Conservation (phyloP, 345 rosid genomes). For the Euclidium syriacum region DNA sequence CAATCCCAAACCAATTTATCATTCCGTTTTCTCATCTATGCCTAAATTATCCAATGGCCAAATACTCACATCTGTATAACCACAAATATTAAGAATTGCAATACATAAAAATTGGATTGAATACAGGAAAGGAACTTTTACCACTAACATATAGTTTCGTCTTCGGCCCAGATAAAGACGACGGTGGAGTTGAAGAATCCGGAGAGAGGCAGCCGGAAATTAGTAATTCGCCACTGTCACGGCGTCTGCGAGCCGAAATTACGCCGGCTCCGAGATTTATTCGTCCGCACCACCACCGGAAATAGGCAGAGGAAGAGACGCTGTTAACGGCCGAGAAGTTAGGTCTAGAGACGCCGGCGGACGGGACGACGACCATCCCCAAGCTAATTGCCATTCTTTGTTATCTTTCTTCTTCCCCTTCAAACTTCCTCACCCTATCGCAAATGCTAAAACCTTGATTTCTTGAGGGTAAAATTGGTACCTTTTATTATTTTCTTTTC, state of each 20-base stretch:
- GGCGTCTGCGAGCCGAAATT: neutral
- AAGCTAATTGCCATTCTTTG: constrained; percentile 16
- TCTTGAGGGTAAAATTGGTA: neutral
- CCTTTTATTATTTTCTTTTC: no score
- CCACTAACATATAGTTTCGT: constrained; percentile 72
- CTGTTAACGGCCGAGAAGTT: neutral
- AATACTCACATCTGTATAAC: neutral
- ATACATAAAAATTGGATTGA: neutral
- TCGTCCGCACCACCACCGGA: neutral
- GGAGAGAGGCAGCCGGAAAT: constrained; percentile 23
- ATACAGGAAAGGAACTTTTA: constrained; percentile 18
- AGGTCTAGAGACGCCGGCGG: neutral
- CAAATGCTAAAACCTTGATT: neutral
- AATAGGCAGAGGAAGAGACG: constrained; percentile 6
- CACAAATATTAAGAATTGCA: neutral
- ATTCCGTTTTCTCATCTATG: neutral
- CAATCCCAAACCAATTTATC: neutral
- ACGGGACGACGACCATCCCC: constrained; percentile 12
- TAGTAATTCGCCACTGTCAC: neutral
- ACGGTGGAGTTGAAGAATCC: constrained; percentile 20
- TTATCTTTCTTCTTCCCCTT: neutral
- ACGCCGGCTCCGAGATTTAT: neutral
- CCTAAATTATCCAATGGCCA: no score
- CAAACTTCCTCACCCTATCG: constrained; percentile 1
- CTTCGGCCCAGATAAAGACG: constrained; percentile 22